These are phyloP conservation scores for Salix purpurea DNA, from an alignment of 345 rosid species.

Conservation along the genomic window DNA sequence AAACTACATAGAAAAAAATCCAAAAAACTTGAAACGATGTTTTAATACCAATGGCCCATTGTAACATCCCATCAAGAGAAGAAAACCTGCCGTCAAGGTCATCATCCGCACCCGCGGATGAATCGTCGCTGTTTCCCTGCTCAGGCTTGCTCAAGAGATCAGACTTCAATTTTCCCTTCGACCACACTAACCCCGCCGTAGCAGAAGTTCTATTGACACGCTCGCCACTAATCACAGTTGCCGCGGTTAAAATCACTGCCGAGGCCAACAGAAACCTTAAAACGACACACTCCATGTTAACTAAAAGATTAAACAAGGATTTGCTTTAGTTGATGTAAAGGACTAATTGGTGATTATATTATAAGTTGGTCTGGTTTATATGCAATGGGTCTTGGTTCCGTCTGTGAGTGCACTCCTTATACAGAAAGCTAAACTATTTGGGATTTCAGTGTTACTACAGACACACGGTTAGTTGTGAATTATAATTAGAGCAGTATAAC, in stretches of 20 bases:
- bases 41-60: conserved; percentile 78
- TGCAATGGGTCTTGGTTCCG: background rate
- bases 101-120: conserved; percentile 35
- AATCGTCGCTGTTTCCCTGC: conserved; percentile 28
- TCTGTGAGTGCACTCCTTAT: background rate
- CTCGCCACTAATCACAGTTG: conserved; percentile 26
- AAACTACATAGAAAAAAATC: background rate
- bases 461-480: too few relatives aligned
- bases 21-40: background rate
- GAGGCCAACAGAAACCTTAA: background rate
- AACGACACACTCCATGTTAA: background rate
- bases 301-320: background rate
- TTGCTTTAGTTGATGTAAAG: background rate
- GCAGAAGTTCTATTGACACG: conserved; percentile 37
- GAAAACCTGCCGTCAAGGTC: conserved; percentile 86
- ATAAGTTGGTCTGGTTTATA: background rate
- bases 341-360: background rate
- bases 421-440: too few relatives aligned
- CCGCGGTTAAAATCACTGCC: conserved; percentile 1
- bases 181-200: conserved; percentile 49
- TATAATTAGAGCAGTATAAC: too few relatives aligned
- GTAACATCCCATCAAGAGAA: conserved; percentile 85
- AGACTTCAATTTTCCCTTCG: conserved; percentile 58
- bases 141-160: conserved; percentile 48
- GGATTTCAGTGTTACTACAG: too few relatives aligned